Base-by-base conservation (phyloP, 2,329 filamentous ascomycete genomes). In the Exutisphaerella laricina region DNA sequence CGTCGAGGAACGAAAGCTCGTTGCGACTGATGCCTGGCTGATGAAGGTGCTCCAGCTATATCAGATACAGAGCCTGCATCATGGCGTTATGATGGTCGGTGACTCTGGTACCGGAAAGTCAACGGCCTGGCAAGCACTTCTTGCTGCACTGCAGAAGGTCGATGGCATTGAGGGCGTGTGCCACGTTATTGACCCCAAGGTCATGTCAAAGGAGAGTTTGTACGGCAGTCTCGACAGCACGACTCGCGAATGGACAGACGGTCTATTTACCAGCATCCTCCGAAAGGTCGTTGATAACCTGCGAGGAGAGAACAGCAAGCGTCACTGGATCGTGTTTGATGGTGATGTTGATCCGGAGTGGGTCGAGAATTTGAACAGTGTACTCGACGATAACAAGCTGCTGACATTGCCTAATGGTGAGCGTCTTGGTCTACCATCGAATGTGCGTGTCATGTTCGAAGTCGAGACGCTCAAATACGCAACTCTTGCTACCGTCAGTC, bases 61-160 rank as follows among this genome's bases (percentile, higher is more conserved):
- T 64, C 92, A 99, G 65, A 99, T 99, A 50, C 92, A 97, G 66
- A 85, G 83, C 53, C 88, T 98, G 45, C 92, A 99, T 60, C 92
- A 99, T 57, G 92, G 92, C 83, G 92, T 99, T 20, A 99, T 99
- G 94, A 97, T 98, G 92, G 92, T 99, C 7, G 92, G 92, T 50
- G 88, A 87, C 60, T 96, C 94, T 21, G 92, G 94, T n/a, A 85
- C 90, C 33, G 94, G 94, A 62, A 99, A 99, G 70, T 96, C 92
- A 29, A 82, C 85, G 1, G 86, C 92, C 4, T 99, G 94, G 92
- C 88, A 86, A 59, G 80, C 94, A 30, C 74, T 99, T 39, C 77
- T 98, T 14, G 85, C 94, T 58, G 92, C 94, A 12, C 70, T 98
- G 45, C 90, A 97, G 58, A 81, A 85, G 58, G 86, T 94, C 10